phyloP scores from a whole-genome alignment of 2,329 filamentous ascomycete species.

The Penicillium sp. region DNA sequence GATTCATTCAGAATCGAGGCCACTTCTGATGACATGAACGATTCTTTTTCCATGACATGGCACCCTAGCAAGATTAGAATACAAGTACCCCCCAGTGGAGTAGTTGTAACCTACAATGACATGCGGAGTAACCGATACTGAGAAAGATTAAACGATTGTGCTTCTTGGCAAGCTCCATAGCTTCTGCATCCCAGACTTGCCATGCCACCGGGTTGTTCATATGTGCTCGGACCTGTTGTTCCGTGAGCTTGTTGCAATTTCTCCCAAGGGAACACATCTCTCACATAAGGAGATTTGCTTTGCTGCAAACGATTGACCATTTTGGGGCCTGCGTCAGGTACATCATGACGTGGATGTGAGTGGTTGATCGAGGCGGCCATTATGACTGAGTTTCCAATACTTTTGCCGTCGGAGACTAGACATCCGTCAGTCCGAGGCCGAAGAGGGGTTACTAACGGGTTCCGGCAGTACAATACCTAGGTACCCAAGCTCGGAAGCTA shows the following conservation, averaged over 20 bases:
- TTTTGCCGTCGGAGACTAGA: background rate
- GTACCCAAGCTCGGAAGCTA: constrained; percentile 16
- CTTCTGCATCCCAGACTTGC: constrained; percentile 82
- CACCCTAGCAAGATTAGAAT: constrained; percentile 57
- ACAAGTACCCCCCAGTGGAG: background rate
- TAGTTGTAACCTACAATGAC: constrained; percentile 69
- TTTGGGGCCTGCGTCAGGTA: constrained; percentile 27
- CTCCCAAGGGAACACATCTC: constrained; percentile 18
- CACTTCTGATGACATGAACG: constrained; percentile 79
- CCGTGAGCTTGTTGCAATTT: constrained; percentile 17
- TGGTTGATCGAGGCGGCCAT: constrained; percentile 35
- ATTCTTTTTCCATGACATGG: constrained; percentile 90
- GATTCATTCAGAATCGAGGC: constrained; percentile 78
- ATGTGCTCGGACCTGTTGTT: constrained; percentile 64
- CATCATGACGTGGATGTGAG: constrained; percentile 27
- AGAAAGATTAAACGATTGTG: constrained; percentile 89
- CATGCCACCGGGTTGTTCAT: constrained; percentile 81
- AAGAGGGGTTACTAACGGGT: constrained; percentile 19
- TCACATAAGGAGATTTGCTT: constrained; percentile 67
- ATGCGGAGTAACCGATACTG: constrained; percentile 92
- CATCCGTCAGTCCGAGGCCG: constrained; percentile 10
- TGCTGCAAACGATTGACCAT: constrained; percentile 59
- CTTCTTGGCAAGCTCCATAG: constrained; percentile 71
- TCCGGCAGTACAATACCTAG: constrained; percentile 15
- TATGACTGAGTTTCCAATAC: background rate